Conservation (phyloP, 2,329 filamentous ascomycete genomes). For the Sporothrix sp. region DNA sequence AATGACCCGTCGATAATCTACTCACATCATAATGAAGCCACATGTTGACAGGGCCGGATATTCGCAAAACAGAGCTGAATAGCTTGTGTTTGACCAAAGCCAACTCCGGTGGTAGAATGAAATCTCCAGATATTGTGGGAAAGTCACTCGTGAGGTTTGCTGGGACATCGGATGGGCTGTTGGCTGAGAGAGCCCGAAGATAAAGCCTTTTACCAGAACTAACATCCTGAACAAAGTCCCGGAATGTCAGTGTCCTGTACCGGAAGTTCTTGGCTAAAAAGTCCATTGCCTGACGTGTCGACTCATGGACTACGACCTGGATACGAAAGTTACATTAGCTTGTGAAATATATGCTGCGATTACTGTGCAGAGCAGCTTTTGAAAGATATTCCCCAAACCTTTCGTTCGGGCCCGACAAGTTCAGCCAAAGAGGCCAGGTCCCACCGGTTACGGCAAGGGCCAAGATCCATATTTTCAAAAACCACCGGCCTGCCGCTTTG, state of each 20-base stretch:
- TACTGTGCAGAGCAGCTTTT: too few relatives aligned
- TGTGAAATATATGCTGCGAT: too few relatives aligned
- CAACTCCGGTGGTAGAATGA: constrained; percentile 55
- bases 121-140: constrained; percentile 58
- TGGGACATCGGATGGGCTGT: constrained; percentile 57
- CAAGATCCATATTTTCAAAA: constrained; percentile 56
- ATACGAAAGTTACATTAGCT: too few relatives aligned
- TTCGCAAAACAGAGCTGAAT: constrained; percentile 70
- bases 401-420: constrained; percentile 49
- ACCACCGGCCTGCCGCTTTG: constrained; percentile 51
- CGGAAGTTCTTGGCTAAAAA: constrained; percentile 76
- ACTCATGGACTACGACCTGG: constrained; percentile 68
- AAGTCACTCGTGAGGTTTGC: constrained; percentile 66
- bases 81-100: constrained; percentile 47
- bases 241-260: constrained; percentile 61
- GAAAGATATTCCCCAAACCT: too few relatives aligned
- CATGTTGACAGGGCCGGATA: constrained; percentile 73
- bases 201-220: constrained; percentile 56
- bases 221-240: constrained; percentile 53
- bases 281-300: constrained; percentile 57
- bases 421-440: constrained; percentile 56
- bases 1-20: too few relatives aligned
- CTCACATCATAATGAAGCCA: constrained; percentile 82
- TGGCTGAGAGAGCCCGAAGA: constrained; percentile 64
- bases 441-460: constrained; percentile 59